phyloP scores from a whole-genome alignment of 2,329 filamentous ascomycete genomes.

The Clonostachys byssicola region DNA sequence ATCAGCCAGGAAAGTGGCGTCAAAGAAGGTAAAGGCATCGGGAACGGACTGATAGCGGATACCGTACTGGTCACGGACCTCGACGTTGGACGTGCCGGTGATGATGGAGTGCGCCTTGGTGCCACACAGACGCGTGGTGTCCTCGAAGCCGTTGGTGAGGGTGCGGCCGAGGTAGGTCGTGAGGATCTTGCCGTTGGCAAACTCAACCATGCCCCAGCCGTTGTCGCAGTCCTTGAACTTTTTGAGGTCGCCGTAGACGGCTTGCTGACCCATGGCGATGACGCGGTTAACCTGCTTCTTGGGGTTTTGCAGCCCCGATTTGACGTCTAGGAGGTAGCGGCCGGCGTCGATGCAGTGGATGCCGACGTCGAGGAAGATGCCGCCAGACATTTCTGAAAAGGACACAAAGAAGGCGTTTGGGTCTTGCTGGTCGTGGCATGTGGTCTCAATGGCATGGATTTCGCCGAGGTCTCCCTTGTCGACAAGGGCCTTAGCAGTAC shows the following conservation, averaged over 20 bases:
- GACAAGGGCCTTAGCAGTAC: slow-evolving; percentile 4
- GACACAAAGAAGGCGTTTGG: slow-evolving; percentile 19
- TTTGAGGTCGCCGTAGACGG: slow-evolving; percentile 19
- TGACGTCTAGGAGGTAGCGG: slow-evolving; percentile 16
- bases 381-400: slow-evolving; percentile 21
- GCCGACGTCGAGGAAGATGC: slow-evolving; percentile 23
- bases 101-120: slow-evolving; percentile 21
- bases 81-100: slow-evolving; percentile 8
- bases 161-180: slow-evolving; percentile 24
- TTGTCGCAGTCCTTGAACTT: slow-evolving; percentile 20
- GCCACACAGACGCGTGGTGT: slow-evolving; percentile 22
- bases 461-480: slow-evolving; percentile 11
- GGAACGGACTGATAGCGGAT: neutral
- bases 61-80: neutral
- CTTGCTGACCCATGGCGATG: slow-evolving; percentile 22
- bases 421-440: slow-evolving; percentile 11
- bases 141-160: slow-evolving; percentile 25
- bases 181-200: slow-evolving; percentile 26
- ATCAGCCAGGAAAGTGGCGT: slow-evolving; percentile 11
- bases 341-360: slow-evolving; percentile 18
- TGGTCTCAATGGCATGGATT: slow-evolving; percentile 12
- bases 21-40: slow-evolving; percentile 11
- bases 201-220: slow-evolving; percentile 25
- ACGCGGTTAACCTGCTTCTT: slow-evolving; percentile 22
- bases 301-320: slow-evolving; percentile 14